Conservation (phyloP, 768 basidiomycete species). For the Porpolomopsis calyptriformis region DNA sequence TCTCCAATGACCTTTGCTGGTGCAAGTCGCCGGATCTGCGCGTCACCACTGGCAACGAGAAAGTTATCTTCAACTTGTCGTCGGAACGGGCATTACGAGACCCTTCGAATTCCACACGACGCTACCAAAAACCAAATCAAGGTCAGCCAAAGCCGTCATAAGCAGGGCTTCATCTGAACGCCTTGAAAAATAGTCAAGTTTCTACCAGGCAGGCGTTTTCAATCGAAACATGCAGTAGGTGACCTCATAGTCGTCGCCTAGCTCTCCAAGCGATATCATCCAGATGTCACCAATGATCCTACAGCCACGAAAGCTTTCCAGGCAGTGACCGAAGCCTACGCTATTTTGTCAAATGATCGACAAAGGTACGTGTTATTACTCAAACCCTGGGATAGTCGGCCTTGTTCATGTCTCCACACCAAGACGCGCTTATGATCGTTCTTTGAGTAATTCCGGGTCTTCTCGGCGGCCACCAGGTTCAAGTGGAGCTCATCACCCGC, state of each 20-base stretch:
- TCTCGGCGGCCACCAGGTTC: conserved; percentile 6
- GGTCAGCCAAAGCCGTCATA: conserved; percentile 14
- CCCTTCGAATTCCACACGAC: conserved; percentile 26
- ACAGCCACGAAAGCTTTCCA: conserved; percentile 28
- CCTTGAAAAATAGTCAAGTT: conserved; percentile 24
- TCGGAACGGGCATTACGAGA: conserved; percentile 28
- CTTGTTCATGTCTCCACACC: not conserved
- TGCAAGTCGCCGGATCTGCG: no score
- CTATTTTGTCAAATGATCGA: conserved; percentile 34
- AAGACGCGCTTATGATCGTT: conserved; percentile 38
- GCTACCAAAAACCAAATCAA: conserved; percentile 37
- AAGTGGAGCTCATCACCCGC: not conserved
- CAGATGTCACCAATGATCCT: conserved; percentile 36
- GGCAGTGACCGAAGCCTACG: conserved; percentile 35
- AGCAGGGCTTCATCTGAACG: not conserved
- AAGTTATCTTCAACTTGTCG: conserved; percentile 17
- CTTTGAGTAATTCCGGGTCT: conserved; percentile 21
- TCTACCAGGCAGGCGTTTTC: conserved; percentile 26
- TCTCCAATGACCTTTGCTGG: no score
- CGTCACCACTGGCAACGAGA: not conserved
- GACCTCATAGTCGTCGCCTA: not conserved
- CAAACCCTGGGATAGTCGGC: not conserved
- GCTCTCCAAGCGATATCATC: conserved; percentile 36
- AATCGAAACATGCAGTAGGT: not conserved
- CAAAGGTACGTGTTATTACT: conserved; percentile 21